Conservation (phyloP, 2,329 filamentous ascomycete species). For the Cadophora gregata region DNA sequence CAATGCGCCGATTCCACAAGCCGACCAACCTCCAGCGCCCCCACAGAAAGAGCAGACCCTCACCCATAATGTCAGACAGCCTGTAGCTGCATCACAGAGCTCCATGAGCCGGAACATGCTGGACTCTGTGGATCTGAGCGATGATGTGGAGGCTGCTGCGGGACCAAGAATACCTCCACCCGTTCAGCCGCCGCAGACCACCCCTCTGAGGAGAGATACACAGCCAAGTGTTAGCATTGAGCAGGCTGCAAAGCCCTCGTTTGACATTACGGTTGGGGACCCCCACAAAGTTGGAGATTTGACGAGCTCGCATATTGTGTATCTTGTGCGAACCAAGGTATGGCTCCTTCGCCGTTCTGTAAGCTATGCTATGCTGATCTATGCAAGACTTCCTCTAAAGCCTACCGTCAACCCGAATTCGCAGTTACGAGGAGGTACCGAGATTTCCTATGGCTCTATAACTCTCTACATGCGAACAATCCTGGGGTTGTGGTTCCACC, state of each 20-base stretch:
- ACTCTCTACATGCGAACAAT: slow-evolving; percentile 89
- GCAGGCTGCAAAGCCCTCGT: slow-evolving; percentile 89
- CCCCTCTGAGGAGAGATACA: slow-evolving; percentile 56
- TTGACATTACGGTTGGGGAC: slow-evolving; percentile 91
- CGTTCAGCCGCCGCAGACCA: slow-evolving; percentile 62
- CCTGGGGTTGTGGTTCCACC: slow-evolving; percentile 94
- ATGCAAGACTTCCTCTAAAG: slow-evolving; percentile 86
- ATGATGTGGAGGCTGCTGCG: slow-evolving; percentile 57
- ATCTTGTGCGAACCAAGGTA: slow-evolving; percentile 93
- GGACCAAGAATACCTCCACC: slow-evolving; percentile 71
- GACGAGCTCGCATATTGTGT: slow-evolving; percentile 97
- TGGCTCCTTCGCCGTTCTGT: slow-evolving; percentile 27
- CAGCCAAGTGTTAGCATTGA: slow-evolving; percentile 88
- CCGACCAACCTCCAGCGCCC: slow-evolving; percentile 69
- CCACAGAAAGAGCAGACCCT: slow-evolving; percentile 71
- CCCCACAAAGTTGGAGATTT: slow-evolving; percentile 97
- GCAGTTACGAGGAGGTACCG: slow-evolving; percentile 92
- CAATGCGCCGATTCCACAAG: slow-evolving; percentile 44
- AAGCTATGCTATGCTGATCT: slow-evolving; percentile 31
- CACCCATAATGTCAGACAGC: slow-evolving; percentile 58
- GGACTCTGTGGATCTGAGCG: slow-evolving; percentile 75
- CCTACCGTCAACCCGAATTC: slow-evolving; percentile 91
- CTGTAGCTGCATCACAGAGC: slow-evolving; percentile 51
- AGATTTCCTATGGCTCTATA: slow-evolving; percentile 98
- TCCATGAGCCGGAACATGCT: slow-evolving; percentile 57